These are phyloP conservation scores for Arthrinium puccinioides DNA, from an alignment of 2,329 filamentous ascomycete species.

Conservation along the genomic window DNA sequence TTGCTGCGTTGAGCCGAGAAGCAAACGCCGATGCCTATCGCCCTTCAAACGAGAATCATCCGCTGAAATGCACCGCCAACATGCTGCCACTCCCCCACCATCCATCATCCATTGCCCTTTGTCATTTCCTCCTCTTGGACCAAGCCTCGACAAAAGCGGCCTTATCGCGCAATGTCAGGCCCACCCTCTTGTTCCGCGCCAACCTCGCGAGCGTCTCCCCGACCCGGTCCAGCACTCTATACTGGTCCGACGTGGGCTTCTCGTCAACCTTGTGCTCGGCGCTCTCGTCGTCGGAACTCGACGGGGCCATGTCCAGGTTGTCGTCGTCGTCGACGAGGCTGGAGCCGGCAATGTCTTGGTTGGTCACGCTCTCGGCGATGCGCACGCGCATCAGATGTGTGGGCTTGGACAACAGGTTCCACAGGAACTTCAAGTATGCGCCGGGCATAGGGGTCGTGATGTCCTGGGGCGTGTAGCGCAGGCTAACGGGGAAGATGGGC, in stretches of 20 bases:
- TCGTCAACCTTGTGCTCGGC: conserved; percentile 17
- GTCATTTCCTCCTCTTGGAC: conserved; percentile 31
- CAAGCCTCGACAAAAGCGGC: conserved; percentile 69
- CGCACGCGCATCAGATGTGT: conserved; percentile 88
- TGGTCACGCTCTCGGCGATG: conserved; percentile 69
- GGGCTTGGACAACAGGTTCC: conserved; percentile 76
- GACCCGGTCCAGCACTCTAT: conserved; percentile 66
- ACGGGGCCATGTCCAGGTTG: conserved; percentile 1
- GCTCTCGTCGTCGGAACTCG: conserved; percentile 18
- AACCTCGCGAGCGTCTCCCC: conserved; percentile 82
- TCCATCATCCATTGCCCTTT: neutral
- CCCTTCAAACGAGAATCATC: no score
- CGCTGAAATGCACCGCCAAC: neutral
- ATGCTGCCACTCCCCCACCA: neutral
- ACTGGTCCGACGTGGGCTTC: conserved; percentile 48
- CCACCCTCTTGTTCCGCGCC: conserved; percentile 82
- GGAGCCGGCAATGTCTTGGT: conserved; percentile 20
- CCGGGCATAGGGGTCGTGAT: conserved; percentile 85
- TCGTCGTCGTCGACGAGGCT: conserved; percentile 21
- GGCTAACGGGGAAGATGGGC: conserved; percentile 82
- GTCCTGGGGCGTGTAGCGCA: conserved; percentile 83
- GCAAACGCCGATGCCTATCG: no score
- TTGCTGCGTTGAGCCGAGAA: no score
- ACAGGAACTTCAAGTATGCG: conserved; percentile 66
- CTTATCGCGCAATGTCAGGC: conserved; percentile 78